Base-by-base conservation (phyloP, 148 eudicot species). In the Rheum nobile region DNA sequence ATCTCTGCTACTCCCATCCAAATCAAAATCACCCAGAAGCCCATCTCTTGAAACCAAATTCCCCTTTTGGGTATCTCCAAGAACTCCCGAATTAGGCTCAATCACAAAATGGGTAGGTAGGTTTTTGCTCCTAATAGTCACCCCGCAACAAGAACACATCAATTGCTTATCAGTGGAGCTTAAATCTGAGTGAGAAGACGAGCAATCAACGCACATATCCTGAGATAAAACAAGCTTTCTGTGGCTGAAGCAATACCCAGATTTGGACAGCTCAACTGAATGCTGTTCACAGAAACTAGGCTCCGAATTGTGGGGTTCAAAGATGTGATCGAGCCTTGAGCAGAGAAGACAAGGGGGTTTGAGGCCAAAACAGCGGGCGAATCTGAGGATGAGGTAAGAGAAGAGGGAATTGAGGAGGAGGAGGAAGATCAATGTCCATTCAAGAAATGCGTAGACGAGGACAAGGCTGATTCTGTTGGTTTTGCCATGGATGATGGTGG, bases 321-420 rank as follows among this genome's bases (percentile, higher is more conserved):
- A 54, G 41, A 87, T n/a, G 35, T 86, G 89, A 79, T 95, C 97
- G 48, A 95, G 34, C 46, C 92, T 85, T 21, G 93, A 84, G 74
- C 99, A 95, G 77, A 85, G 85, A 2, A 81, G 74, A 42, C 99
- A 95, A 1, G 99, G 99, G 14, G 88, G 84, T 77, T 87, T 83
- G 29, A 95, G 89, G 26, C 97, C 94, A 31, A 91, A 92, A 72
- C 81, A 87, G 14, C 78, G 77, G 4, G 99, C 86, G 70, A 90
- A 95, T 78, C 82, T 92, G 76, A 87, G 70, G 75, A 95, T 88
- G 48, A 92, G 78, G 77, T 82, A 86, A 5, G 94, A 90, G 76
- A 95, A 87, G 0, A 95, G 77, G 29, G 97, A 87, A 70, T 95
- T 90, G 48, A 91, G 74, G 50, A 95, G 92, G 21, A 95, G 92